Conservation (phyloP, 768 basidiomycete species). For the Agrocybe pediades region DNA sequence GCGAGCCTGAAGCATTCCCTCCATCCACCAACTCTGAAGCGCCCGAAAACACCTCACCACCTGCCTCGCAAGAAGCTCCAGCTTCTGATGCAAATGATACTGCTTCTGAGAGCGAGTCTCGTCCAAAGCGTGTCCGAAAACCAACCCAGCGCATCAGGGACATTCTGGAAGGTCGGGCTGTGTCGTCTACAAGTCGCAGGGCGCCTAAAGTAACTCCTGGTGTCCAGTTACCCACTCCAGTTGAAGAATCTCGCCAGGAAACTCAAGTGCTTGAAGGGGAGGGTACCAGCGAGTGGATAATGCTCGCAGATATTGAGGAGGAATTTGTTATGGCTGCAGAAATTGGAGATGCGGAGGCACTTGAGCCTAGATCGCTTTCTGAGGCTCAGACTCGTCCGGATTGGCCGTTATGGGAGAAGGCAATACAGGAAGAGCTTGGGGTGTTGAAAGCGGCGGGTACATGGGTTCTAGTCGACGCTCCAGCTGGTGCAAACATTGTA, state of each 20-base stretch:
- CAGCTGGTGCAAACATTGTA: slow-evolving; percentile 20
- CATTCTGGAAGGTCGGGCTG: no score
- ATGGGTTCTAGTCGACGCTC: slow-evolving; percentile 25
- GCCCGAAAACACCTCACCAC: not conserved
- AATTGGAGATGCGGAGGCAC: slow-evolving; percentile 26
- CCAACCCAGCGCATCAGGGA: slow-evolving; percentile 8
- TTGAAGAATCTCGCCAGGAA: no score
- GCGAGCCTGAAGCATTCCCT: no score
- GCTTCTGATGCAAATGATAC: not conserved
- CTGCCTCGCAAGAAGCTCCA: not conserved
- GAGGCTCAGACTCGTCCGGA: slow-evolving; percentile 24
- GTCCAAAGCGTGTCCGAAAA: slow-evolving; percentile 8
- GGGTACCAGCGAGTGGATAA: slow-evolving; percentile 2
- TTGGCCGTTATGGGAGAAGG: slow-evolving; percentile 22
- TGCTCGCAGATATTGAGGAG: slow-evolving; percentile 11
- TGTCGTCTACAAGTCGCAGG: slow-evolving; percentile 11
- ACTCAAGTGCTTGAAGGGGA: not conserved
- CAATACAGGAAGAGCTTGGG: slow-evolving; percentile 30
- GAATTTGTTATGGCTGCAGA: slow-evolving; percentile 26
- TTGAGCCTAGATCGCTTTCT: slow-evolving; percentile 22
- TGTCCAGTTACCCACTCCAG: not conserved
- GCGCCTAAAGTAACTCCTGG: slow-evolving; percentile 9
- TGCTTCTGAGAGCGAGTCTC: slow-evolving; percentile 1
- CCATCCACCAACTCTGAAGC: no score
- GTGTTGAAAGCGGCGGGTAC: slow-evolving; percentile 22